Evolutionary conservation across 1,284 basidiomycete species (phyloP).

Genomic region (Jaminaea rosea): DNA sequence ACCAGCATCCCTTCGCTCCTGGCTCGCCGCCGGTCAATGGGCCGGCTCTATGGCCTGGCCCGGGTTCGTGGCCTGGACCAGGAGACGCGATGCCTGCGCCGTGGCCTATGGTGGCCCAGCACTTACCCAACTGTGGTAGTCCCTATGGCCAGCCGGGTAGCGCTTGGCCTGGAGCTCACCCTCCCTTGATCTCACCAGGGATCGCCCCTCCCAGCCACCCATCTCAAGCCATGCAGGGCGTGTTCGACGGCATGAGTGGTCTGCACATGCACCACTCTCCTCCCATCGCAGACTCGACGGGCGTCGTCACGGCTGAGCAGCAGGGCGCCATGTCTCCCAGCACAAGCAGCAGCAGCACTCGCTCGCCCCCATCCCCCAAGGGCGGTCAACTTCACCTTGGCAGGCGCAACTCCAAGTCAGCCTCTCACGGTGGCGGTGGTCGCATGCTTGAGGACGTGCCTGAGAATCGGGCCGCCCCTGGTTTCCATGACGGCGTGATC

Average conservation of each 20-base stretch:
- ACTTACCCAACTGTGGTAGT: neutral
- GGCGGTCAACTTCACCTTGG: neutral
- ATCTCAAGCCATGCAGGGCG: neutral
- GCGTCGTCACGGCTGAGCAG: neutral
- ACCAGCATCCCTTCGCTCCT: neutral
- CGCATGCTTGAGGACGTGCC: slow-evolving; percentile 1
- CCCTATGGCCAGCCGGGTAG: neutral
- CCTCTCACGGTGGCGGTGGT: neutral
- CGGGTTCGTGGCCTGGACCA: neutral
- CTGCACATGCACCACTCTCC: neutral
- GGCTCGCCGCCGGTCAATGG: neutral
- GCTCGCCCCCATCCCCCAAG: neutral
- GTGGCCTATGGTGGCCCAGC: neutral
- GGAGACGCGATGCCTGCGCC: neutral
- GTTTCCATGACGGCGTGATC: neutral
- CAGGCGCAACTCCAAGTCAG: neutral
- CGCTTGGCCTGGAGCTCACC: neutral
- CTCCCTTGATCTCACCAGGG: neutral
- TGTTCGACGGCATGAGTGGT: neutral
- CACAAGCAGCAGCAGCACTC: neutral
- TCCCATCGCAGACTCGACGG: neutral
- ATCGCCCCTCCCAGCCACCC: neutral
- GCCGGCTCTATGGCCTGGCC: neutral
- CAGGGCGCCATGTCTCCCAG: neutral
- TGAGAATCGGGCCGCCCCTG: neutral